Evolutionary conservation across 352 stramenopile species (phyloP).

Genomic region (Phytophthora ohioensis): DNA sequence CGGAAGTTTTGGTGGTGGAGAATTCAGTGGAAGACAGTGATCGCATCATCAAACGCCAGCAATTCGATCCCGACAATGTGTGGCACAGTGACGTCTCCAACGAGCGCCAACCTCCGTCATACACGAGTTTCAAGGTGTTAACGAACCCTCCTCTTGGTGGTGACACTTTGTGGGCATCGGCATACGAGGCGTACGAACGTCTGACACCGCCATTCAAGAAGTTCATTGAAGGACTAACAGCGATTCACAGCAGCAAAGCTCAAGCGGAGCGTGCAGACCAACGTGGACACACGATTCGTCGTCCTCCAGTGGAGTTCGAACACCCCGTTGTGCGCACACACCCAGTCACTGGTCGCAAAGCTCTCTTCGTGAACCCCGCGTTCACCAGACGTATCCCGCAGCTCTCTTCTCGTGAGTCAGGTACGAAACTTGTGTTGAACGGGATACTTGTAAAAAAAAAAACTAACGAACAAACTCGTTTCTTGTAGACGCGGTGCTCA

Average conservation of each 20-base stretch:
- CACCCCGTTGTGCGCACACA: constrained; percentile 56
- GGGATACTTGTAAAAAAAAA: background rate
- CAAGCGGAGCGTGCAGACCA: constrained; percentile 41
- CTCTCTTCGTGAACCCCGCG: constrained; percentile 49
- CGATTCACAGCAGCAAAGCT: constrained; percentile 55
- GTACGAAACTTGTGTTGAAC: constrained; percentile 10
- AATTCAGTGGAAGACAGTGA: constrained; percentile 24
- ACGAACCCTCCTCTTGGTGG: constrained; percentile 44
- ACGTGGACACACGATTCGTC: constrained; percentile 40
- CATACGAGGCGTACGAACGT: constrained; percentile 57
- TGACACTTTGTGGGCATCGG: constrained; percentile 53
- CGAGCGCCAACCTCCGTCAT: constrained; percentile 44
- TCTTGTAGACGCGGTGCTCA: constrained; percentile 17
- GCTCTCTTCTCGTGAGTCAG: constrained; percentile 49
- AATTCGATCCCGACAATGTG: constrained; percentile 39
- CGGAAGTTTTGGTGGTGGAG: constrained; percentile 24
- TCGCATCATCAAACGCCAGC: constrained; percentile 30
- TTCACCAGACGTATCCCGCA: constrained; percentile 53
- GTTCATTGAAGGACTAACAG: constrained; percentile 49
- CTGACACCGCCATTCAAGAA: constrained; percentile 48
- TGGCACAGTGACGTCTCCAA: constrained; percentile 55
- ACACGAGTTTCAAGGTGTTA: constrained; percentile 37
- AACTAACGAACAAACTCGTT: background rate
- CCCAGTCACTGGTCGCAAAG: constrained; percentile 24
- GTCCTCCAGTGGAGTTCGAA: constrained; percentile 44